These are phyloP conservation scores for Brassica nigra DNA, from an alignment of 345 rosid genomes.

Conservation along the genomic window DNA sequence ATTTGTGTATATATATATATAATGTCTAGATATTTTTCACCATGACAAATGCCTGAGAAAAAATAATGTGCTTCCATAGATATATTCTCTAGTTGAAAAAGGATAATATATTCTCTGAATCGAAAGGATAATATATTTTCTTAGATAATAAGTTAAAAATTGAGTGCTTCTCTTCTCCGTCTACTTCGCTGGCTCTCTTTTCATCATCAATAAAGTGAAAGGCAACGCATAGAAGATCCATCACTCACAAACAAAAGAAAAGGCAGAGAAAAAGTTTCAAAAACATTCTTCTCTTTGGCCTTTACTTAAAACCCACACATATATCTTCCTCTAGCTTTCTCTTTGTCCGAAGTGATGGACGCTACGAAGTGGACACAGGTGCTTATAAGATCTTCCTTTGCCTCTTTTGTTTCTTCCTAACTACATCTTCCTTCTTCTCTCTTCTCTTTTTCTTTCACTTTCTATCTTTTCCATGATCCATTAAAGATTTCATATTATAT, in stretches of 20 bases:
- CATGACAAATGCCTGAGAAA: background rate
- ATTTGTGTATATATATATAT: background rate
- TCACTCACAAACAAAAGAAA: slow-evolving; percentile 38
- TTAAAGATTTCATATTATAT: slow-evolving; percentile 12
- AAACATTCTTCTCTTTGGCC: slow-evolving; percentile 41
- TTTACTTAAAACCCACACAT: slow-evolving; percentile 22
- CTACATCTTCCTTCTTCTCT: background rate
- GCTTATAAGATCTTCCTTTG: slow-evolving; percentile 31
- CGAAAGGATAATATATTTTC: slow-evolving; percentile 9
- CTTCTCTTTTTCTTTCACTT: slow-evolving; percentile 9
- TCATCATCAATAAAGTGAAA: slow-evolving; percentile 44
- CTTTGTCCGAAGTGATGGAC: slow-evolving; percentile 45
- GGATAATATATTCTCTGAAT: slow-evolving; percentile 16
- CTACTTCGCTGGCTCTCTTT: slow-evolving; percentile 38
- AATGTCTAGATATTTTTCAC: background rate
- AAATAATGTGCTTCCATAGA: background rate
- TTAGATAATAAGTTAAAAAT: slow-evolving; percentile 28
- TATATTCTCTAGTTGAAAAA: slow-evolving; percentile 1
- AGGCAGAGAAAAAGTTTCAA: slow-evolving; percentile 15
- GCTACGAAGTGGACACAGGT: slow-evolving; percentile 51
- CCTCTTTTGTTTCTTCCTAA: slow-evolving; percentile 33
- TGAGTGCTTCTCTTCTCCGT: slow-evolving; percentile 37
- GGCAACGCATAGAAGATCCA: slow-evolving; percentile 39
- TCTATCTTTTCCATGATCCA: slow-evolving; percentile 1
- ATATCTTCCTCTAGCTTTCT: slow-evolving; percentile 36